Base-by-base conservation (phyloP, 2,329 filamentous ascomycete species). In the Teratosphaeria nubilosa region DNA sequence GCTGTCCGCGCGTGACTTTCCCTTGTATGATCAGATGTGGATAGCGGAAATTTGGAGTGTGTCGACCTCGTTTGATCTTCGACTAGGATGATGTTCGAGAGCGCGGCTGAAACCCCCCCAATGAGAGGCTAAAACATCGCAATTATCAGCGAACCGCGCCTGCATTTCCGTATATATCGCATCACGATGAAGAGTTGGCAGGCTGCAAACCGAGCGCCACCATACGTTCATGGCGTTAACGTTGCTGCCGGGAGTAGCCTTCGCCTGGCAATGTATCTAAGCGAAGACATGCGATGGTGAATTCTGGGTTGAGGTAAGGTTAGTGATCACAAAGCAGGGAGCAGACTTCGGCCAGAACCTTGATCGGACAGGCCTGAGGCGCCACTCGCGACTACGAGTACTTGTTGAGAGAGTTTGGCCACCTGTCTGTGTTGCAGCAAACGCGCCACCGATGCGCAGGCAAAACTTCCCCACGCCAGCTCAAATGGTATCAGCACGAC, bases 21-120 rank as follows among this genome's bases (percentile, higher is more conserved):
- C 53, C 30, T 25, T 7, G 30, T 25, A 14, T 34, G 5, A 10
- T 14, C 54, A 11, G 37, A 55, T 30, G 24, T n/a, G 22, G 32
- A 41, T 13, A 50, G 25, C 16, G 41, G 55, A 56, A 52, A 56
- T 56, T 56, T 51, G 55, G 30, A 30, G 55, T 37, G 55, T 52
- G 31, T 56, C 48, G 45, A 51, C 20, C 45, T 52, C 13, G 55
- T 52, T 56, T 56, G 55, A 56, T 56, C 45, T 52, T 37, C 55
- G 16, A 48, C 55, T 2, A 30, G 55, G 48, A 56, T 52, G 16
- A 13, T 16, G 27, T 37, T 32, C 22, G 22, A 27, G 34, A 25
- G 54, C 54, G 48, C 54, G 27, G 41, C 20, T 48, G 41, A 56
- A 56, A 56, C 55, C 24, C 6, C 22, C 5, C 55, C 24, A 51